Evolutionary conservation across 2,329 filamentous ascomycete species (phyloP), one percentile per base, ranked within the genome.

Genomic region (Botrytis paeoniae): DNA sequence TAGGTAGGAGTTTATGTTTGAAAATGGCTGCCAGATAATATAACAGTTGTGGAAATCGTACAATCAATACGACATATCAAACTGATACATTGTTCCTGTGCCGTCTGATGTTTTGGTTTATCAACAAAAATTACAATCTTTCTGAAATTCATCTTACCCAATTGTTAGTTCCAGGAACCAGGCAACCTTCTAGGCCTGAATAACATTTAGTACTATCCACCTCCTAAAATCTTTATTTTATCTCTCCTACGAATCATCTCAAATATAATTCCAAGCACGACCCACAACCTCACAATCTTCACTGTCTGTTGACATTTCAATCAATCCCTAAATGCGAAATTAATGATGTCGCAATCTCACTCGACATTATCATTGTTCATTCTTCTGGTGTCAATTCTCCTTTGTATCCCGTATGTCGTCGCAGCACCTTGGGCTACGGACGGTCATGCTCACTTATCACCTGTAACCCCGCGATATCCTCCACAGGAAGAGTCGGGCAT

Each of bases 311-410:
- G 14, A 61, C 29, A 41, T 98, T 76, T 95, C 95, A 95, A 97
- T 98, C 85, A 48, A 32, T 37, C 69, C 43, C 95, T 95, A 76
- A 95, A 96, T 81, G 95, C 95, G 83, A 95, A 95, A 86, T 98
- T 98, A 87, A 98, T 95, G 78, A 98, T 89, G 88, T 95, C 98
- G 84, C 95, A 95, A 62, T 62, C 37, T 41, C 61, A 60, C 22
- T 61, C 39, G 22, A 62, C 71, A 35, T 54, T 75, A 29, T 72
- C 69, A 25, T 41, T 72, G 12, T 61, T 77, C 7, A 45, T 60
- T 51, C 37, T 75, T 25, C 66, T 75, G 20, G n/a, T 73, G 12
- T 29, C 71, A 29, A 16, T 75, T 32, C 37, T 77, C 37, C 39
- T 76, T n/a, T 73, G 71, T 61, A 63, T 73, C 20, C 70, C 74